Evolutionary conservation across 163 green algal genomes (phyloP).

Genomic region (Chlamydomonas reinhardtii): DNA sequence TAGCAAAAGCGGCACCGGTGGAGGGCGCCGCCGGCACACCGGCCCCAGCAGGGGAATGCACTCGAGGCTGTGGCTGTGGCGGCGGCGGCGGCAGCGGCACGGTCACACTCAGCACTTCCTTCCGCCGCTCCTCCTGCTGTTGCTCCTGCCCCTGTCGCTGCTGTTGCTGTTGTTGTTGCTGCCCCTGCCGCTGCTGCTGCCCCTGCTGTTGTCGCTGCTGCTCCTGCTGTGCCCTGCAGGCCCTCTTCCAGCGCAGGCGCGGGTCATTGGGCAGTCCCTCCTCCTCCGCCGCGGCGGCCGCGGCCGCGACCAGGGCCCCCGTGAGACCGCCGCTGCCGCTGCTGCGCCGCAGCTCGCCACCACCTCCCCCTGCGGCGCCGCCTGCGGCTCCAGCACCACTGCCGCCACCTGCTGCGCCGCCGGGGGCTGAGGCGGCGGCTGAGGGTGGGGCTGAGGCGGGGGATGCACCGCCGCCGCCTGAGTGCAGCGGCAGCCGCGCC

Average conservation of each 20-base stretch:
- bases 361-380: not conserved
- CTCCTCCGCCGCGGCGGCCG: not conserved
- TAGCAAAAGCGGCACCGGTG: not conserved
- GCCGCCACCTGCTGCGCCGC: no score
- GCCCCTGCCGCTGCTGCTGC: not conserved
- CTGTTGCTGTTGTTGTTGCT: not conserved
- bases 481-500: no score
- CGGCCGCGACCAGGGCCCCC: not conserved
- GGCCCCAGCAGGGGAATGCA: not conserved
- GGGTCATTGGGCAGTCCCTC: conserved; percentile 36
- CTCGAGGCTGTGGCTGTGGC: not conserved
- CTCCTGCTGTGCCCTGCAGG: not conserved
- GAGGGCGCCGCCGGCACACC: not conserved
- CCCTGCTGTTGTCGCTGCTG: not conserved
- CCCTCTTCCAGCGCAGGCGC: conserved; percentile 26
- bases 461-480: no score
- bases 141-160: not conserved
- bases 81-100: no score
- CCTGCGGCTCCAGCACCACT: no score
- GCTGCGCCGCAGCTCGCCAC: not conserved
- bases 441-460: no score
- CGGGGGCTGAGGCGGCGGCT: no score
- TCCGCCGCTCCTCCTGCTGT: no score
- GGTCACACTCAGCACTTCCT: no score
- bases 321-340: conserved; percentile 9